Base-by-base conservation (phyloP, 2,329 filamentous ascomycete genomes). In the Neopestalotiopsis rosae region DNA sequence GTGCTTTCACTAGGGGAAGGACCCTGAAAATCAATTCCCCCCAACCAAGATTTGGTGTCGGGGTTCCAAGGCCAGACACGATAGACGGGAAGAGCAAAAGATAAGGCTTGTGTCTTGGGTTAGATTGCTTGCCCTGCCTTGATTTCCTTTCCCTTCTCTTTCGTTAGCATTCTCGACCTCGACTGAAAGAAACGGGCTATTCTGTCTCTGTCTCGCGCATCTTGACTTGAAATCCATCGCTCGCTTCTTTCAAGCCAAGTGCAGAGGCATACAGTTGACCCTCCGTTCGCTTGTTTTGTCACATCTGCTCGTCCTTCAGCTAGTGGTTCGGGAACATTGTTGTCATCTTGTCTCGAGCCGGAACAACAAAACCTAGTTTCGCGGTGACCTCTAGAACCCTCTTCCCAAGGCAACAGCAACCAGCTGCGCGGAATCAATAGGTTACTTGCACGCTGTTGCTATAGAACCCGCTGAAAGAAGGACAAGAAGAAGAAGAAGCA, bases 21-120 rank as follows among this genome's bases (percentile, higher is more conserved):
- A 71, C 72, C 72, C 72, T 73, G 72, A 72, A 68, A 70, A 71
- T 74, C 10, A 52, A 9, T 52, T 9, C n/a, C 70, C 38, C 34
- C 24, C 14, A 64, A 49, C 42, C 61, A 64, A 64, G 61, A 52
- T 52, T 52, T 52, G 17, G 45, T 49, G 13, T 52, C 9, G 45
- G 45, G 17, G 14, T 17, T 52, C 45, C 45, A 52, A 52, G 45
- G 20, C 20, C 45, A 52, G 17, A 17, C n/a, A 24, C 20, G 20
- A 17, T n/a, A 3, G 1, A 17, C n/a, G 45, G 45, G n/a, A 4
- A 52, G 45, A 20, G 14, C 45, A 52, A 28, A 28, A 52, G 45
- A 52, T 52, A 24, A 52, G 45, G 17, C 24, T 28, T 52, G 17
- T 20, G 17, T 17, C 17, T 28, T 17, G 3, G 17, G 14, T 52